Evolutionary conservation across 1,284 basidiomycete species (phyloP).

Genomic region (Tilletia horrida): DNA sequence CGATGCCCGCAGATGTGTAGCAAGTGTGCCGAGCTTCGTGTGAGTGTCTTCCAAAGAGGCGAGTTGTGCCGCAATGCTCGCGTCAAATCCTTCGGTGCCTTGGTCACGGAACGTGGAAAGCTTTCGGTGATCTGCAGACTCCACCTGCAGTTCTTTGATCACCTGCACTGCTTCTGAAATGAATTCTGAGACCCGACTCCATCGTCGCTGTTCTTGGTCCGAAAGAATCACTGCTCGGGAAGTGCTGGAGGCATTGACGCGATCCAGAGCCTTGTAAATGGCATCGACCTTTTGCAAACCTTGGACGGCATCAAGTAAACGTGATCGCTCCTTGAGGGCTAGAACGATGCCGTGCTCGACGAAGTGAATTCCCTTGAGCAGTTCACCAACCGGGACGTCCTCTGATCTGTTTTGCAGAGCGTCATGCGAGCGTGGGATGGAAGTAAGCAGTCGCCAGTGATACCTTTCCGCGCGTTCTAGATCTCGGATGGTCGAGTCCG

Average conservation of each 20-base stretch:
- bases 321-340: slow-evolving; percentile 33
- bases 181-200: background rate
- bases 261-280: background rate
- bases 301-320: slow-evolving; percentile 21
- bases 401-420: slow-evolving; percentile 70
- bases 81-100: background rate
- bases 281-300: background rate
- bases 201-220: background rate
- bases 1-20: background rate
- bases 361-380: slow-evolving; percentile 73
- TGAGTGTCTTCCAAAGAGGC: background rate
- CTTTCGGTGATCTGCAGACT: background rate
- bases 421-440: slow-evolving; percentile 68
- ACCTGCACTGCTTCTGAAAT: background rate
- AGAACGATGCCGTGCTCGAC: slow-evolving; percentile 67
- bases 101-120: background rate
- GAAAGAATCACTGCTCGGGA: background rate
- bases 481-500: slow-evolving; percentile 33
- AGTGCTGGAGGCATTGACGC: background rate
- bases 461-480: slow-evolving; percentile 63
- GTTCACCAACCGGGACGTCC: slow-evolving; percentile 78
- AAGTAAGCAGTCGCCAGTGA: slow-evolving; percentile 67
- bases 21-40: background rate
- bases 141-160: background rate
- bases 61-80: background rate